A percentile compares a stretch with the other conserved stretches of the same genome.
phyloP scores from a whole-genome alignment of 768 basidiomycete genomes.

The Gymnopilus junonius region DNA sequence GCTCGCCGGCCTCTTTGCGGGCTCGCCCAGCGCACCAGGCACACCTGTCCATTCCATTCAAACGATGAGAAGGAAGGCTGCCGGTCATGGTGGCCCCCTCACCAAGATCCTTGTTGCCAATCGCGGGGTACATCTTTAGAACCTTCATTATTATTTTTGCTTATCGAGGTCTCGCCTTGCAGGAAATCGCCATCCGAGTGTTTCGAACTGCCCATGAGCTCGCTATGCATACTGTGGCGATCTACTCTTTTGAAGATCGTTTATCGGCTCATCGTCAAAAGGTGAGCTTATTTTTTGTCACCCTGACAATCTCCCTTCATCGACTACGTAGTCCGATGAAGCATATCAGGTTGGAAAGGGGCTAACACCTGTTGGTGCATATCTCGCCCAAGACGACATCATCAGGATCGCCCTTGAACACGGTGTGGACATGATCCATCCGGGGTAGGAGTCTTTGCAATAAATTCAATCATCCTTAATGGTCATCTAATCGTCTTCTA shows the following conservation, averaged over 20 bases:
- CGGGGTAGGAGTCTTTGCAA: conserved; percentile 61
- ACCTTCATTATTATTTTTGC: conserved; percentile 9
- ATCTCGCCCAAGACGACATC: conserved; percentile 97
- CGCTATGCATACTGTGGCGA: conserved; percentile 98
- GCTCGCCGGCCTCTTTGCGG: conserved; percentile 72
- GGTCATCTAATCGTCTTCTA: conserved; percentile 31
- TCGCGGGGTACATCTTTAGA: conserved; percentile 68
- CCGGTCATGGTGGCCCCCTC: conserved; percentile 87
- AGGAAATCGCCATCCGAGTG: conserved; percentile 99
- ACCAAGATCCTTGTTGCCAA: conserved; percentile 94
- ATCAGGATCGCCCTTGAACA: conserved; percentile 96
- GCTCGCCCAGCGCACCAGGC: conserved; percentile 76
- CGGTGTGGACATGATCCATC: conserved; percentile 99
- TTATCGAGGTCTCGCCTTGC: conserved; percentile 10
- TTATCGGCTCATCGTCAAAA: conserved; percentile 98
- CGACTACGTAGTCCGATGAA: conserved; percentile 85
- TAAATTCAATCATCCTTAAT: background rate
- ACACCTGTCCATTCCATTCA: conserved; percentile 91
- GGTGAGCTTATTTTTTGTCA: conserved; percentile 43
- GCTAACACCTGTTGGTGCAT: conserved; percentile 93
- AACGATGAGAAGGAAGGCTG: conserved; percentile 88
- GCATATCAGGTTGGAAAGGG: conserved; percentile 98
- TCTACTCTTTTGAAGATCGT: conserved; percentile 97
- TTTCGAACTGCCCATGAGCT: conserved; percentile 98
- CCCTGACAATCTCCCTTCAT: conserved; percentile 1